Base-by-base conservation (phyloP, 169 alveolate species). In the Pseudocohnilembus persalinus region DNA sequence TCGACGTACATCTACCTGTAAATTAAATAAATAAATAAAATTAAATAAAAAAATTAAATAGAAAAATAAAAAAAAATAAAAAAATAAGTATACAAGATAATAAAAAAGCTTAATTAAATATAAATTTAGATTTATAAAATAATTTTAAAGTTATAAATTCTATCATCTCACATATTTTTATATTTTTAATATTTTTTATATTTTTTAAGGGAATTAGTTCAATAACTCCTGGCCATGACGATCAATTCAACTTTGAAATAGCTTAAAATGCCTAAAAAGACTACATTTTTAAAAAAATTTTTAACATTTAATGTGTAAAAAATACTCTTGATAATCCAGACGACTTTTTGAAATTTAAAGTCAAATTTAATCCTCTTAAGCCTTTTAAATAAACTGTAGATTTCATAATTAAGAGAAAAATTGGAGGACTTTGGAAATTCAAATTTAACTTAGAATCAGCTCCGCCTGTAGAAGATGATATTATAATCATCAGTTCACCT, bases 391-490 rank as follows among this genome's bases (percentile, higher is more conserved):
- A 88, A 29, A 77, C 78, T 68, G 84, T 88, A 16, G 95, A 91
- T 83, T 84, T 91, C 65, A 32, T 88, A 25, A 72, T 91, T 31
- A 84, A 90, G n/a, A 85, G 88, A 75, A 80, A 87, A 84, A 77
- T 90, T 29, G 94, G 94, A 75, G 94, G 94, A 20, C 87, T 88
- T 68, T 91, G 94, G 94, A 91, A 86, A 73, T 91, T 85, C 78
- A 91, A 91, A 85, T 79, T 91, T 15, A 77, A 83, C 15, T 75
- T 91, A 28, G 92, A 91, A 83, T 88, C 95, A 31, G 81, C 88
- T 31, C 88, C 81, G 29, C 95, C 95, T 33, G 84, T 88, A 35
- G 90, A 89, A 32, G 94, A 91, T 81, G 94, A 91, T 85, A 73
- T 91, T 0, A 91, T 91, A 27, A 76, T 88, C 64, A 84, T 91